A percentile compares a stretch with the other conserved stretches of the same genome.
These are phyloP conservation scores for Daedalea quercina DNA, from an alignment of 768 basidiomycete species.

Conservation along the genomic window DNA sequence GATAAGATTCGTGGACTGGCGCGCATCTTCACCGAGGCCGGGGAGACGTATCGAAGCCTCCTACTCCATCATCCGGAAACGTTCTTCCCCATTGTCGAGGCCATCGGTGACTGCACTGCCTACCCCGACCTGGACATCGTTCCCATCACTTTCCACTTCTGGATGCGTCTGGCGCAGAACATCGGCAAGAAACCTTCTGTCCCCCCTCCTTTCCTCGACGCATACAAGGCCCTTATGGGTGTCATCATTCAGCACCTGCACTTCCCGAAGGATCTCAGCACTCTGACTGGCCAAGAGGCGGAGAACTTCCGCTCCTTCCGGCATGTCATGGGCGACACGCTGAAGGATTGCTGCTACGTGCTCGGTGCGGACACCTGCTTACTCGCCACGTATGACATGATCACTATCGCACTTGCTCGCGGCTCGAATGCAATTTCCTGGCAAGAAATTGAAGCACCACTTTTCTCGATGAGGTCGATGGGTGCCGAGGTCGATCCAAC, in stretches of 20 bases:
- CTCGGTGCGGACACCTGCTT: conserved; percentile 84
- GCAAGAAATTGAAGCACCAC: conserved; percentile 96
- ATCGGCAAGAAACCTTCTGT: conserved; percentile 72
- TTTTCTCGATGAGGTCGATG: conserved; percentile 98
- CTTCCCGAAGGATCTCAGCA: conserved; percentile 70
- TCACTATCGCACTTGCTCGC: conserved; percentile 65
- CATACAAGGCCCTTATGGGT: conserved; percentile 77
- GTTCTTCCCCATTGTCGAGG: conserved; percentile 93
- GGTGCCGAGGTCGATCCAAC: conserved; percentile 84
- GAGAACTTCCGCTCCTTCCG: conserved; percentile 94
- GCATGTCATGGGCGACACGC: conserved; percentile 97
- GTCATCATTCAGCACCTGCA: conserved; percentile 88
- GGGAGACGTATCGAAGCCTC: conserved; percentile 89
- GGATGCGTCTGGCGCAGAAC: conserved; percentile 93
- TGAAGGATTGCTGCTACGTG: conserved; percentile 97
- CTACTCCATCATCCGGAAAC: conserved; percentile 86
- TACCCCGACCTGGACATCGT: conserved; percentile 94
- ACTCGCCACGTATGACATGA: conserved; percentile 71
- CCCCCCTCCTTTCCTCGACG: conserved; percentile 70
- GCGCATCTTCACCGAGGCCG: conserved; percentile 93
- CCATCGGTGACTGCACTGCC: conserved; percentile 88
- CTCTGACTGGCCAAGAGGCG: conserved; percentile 74
- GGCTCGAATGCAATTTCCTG: conserved; percentile 58
- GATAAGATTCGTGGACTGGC: conserved; percentile 88
- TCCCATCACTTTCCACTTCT: conserved; percentile 96